Evolutionary conservation across 2,329 filamentous ascomycete species (phyloP).

Genomic region (Pyricularia sp.): DNA sequence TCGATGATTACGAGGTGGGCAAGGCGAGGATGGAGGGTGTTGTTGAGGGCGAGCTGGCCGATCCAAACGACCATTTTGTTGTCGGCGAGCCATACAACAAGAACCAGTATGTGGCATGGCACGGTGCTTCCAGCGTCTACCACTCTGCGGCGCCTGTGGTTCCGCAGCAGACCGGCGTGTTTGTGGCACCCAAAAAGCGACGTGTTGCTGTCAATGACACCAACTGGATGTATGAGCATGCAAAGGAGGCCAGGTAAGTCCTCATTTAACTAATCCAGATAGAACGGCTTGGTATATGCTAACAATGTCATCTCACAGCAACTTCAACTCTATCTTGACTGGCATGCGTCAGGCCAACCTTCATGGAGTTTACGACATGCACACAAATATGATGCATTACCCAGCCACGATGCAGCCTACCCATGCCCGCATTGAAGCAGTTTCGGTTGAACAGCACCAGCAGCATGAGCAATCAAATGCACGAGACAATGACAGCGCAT

Average conservation of each 20-base stretch:
- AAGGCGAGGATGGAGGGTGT: slow-evolving; percentile 67
- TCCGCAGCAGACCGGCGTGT: slow-evolving; percentile 67
- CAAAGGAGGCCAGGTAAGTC: slow-evolving; percentile 74
- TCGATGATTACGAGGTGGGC: slow-evolving; percentile 81
- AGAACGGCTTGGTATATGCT: slow-evolving; percentile 6
- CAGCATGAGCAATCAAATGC: slow-evolving; percentile 13
- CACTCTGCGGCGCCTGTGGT: slow-evolving; percentile 71
- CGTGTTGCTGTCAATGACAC: slow-evolving; percentile 82
- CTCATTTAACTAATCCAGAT: neutral
- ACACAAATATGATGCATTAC: slow-evolving; percentile 87
- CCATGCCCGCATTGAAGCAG: slow-evolving; percentile 70
- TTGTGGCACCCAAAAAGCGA: slow-evolving; percentile 67
- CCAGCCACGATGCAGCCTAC: slow-evolving; percentile 85
- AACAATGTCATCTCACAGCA: slow-evolving; percentile 36
- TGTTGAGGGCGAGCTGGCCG: slow-evolving; percentile 81
- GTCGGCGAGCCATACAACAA: slow-evolving; percentile 88
- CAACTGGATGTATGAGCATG: slow-evolving; percentile 97
- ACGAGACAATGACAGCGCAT: slow-evolving; percentile 12
- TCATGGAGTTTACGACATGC: slow-evolving; percentile 79
- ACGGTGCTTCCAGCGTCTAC: slow-evolving; percentile 92
- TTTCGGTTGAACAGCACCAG: slow-evolving; percentile 29
- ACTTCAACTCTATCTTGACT: slow-evolving; percentile 72
- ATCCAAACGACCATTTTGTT: slow-evolving; percentile 75
- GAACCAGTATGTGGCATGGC: slow-evolving; percentile 98
- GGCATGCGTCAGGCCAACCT: slow-evolving; percentile 59